These are phyloP conservation scores for Mortierella sp. DNA, from an alignment of 371 early-diverging fungal genomes.

Conservation along the genomic window DNA sequence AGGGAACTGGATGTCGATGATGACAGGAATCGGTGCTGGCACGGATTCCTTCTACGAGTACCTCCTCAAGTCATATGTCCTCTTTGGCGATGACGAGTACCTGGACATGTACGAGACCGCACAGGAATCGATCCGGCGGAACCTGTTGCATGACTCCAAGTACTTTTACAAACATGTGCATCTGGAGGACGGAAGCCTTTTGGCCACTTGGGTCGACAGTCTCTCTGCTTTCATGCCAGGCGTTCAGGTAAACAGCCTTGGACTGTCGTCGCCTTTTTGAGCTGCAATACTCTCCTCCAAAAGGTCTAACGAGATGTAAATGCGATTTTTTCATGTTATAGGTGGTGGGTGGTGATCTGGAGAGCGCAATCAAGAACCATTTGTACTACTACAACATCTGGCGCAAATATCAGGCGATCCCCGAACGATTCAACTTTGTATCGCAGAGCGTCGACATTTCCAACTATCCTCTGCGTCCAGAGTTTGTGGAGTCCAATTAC, in stretches of 20 bases:
- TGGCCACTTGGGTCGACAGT: slow-evolving; percentile 90
- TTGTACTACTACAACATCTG: slow-evolving; percentile 89
- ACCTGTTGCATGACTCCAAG: slow-evolving; percentile 79
- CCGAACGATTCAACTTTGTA: slow-evolving; percentile 88
- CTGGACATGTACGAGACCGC: slow-evolving; percentile 85
- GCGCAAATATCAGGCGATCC: slow-evolving; percentile 85
- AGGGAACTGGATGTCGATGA: slow-evolving; percentile 78
- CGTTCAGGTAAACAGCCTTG: slow-evolving; percentile 70
- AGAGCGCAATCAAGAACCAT: slow-evolving; percentile 85
- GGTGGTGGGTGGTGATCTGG: slow-evolving; percentile 89
- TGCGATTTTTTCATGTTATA: slow-evolving; percentile 19
- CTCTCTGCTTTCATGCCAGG: slow-evolving; percentile 95
- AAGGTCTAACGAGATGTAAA: background rate
- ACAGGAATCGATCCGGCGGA: slow-evolving; percentile 76
- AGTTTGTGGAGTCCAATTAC: slow-evolving; percentile 95
- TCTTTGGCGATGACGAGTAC: slow-evolving; percentile 88
- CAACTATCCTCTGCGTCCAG: slow-evolving; percentile 93
- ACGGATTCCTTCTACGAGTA: slow-evolving; percentile 97
- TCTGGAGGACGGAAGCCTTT: slow-evolving; percentile 76
- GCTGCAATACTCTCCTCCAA: background rate
- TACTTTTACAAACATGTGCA: slow-evolving; percentile 90
- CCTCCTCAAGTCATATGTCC: slow-evolving; percentile 87
- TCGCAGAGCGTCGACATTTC: slow-evolving; percentile 71
- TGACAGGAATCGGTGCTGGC: slow-evolving; percentile 91
- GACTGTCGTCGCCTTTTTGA: background rate